These are phyloP conservation scores for Apiotrichum porosum DNA, from an alignment of 1,284 basidiomycete genomes.

Conservation along the genomic window DNA sequence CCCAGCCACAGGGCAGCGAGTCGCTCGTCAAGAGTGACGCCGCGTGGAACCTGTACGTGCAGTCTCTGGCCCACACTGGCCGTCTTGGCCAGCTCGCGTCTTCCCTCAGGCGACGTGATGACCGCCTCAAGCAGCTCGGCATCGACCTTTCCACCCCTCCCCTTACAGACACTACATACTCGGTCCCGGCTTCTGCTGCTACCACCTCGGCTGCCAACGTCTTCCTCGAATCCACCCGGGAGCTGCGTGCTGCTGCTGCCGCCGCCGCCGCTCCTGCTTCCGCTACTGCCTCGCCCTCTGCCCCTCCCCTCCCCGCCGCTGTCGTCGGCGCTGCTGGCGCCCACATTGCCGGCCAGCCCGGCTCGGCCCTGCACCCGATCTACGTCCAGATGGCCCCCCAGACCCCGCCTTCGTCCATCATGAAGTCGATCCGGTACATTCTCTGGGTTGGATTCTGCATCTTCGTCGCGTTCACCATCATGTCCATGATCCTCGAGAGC, in stretches of 20 bases:
- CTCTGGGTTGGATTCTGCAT: conserved; percentile 35
- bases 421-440: conserved; percentile 34
- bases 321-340: conserved; percentile 29
- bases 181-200: not conserved
- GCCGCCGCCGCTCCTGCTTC: conserved; percentile 43
- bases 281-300: conserved; percentile 3
- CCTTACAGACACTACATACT: not conserved
- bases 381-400: conserved; percentile 44
- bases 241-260: conserved; percentile 13
- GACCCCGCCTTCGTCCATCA: conserved; percentile 28
- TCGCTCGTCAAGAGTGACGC: conserved; percentile 31
- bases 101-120: conserved; percentile 32
- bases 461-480: conserved; percentile 63
- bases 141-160: no score
- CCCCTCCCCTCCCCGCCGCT: conserved; percentile 3
- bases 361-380: conserved; percentile 41
- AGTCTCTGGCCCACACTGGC: conserved; percentile 28
- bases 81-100: conserved; percentile 29
- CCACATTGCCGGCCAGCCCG: conserved; percentile 13
- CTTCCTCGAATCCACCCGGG: no score
- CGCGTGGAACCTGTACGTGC: conserved; percentile 34
- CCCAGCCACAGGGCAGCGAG: conserved; percentile 14
- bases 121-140: conserved; percentile 7
- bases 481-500: conserved; percentile 85
- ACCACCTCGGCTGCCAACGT: not conserved